Evolutionary conservation across 495 filamentous ascomycete genomes (phyloP).

Genomic region (Sordaria brevicollis): DNA sequence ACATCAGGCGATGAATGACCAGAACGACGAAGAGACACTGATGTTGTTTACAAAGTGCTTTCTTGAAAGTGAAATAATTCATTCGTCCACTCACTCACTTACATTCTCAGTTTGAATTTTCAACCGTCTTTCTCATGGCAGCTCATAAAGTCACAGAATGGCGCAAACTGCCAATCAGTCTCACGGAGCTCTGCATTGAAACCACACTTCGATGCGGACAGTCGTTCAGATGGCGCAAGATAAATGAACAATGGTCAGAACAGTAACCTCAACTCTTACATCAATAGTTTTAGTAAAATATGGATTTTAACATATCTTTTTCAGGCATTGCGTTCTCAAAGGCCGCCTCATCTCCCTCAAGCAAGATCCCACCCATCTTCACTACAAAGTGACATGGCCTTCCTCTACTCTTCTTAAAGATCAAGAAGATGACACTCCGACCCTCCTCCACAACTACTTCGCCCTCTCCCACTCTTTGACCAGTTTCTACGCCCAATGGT

Average conservation of each 20-base stretch:
- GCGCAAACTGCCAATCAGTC: conserved; percentile 68
- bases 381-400: conserved; percentile 67
- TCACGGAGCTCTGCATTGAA: conserved; percentile 79
- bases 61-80: no score
- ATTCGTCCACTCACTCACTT: no score
- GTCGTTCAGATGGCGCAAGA: conserved; percentile 86
- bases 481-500: conserved; percentile 79
- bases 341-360: conserved; percentile 76
- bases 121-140: conserved; percentile 12
- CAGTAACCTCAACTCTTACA: neutral
- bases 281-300: neutral
- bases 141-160: conserved; percentile 47
- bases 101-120: no score
- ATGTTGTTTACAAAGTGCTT: no score
- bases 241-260: conserved; percentile 68
- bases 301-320: conserved; percentile 8
- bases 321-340: conserved; percentile 69
- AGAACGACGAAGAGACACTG: no score
- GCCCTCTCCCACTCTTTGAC: conserved; percentile 65
- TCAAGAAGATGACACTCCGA: conserved; percentile 50
- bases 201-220: conserved; percentile 88
- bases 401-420: conserved; percentile 16
- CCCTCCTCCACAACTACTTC: conserved; percentile 68
- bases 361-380: conserved; percentile 68
- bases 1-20: no score